phyloP scores from a whole-genome alignment of 2,329 filamentous ascomycete genomes.

The Berkeleyomyces rouxiae region DNA sequence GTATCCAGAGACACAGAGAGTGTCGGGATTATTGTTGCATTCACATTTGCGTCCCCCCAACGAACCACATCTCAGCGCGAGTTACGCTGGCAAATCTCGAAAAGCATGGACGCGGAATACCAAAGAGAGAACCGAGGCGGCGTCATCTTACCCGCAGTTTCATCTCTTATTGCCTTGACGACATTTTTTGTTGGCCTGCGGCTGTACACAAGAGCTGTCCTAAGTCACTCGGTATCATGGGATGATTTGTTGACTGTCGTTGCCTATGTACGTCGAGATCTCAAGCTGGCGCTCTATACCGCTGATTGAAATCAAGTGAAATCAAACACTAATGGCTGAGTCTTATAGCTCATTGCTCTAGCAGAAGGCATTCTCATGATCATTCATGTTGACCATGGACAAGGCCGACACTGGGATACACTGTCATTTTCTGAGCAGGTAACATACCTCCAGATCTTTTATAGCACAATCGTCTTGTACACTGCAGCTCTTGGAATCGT shows the following conservation, averaged over 20 bases:
- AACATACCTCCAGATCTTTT: slow-evolving; percentile 16
- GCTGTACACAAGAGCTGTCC: slow-evolving; percentile 8
- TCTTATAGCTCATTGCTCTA: slow-evolving; percentile 2
- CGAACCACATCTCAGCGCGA: too few species aligned
- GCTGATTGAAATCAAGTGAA: not conserved
- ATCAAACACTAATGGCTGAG: not conserved
- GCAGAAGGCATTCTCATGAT: slow-evolving; percentile 12
- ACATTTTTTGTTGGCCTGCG: slow-evolving; percentile 9
- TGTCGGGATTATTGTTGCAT: not conserved
- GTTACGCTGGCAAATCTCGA: not conserved
- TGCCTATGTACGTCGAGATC: slow-evolving; percentile 8
- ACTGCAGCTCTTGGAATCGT: slow-evolving; percentile 15
- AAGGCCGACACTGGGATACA: slow-evolving; percentile 9
- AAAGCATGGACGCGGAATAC: not conserved
- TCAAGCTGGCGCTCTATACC: not conserved
- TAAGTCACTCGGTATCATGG: slow-evolving; percentile 10
- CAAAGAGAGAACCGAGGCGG: not conserved
- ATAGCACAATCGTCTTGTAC: slow-evolving; percentile 16
- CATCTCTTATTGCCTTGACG: not conserved
- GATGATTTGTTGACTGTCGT: slow-evolving; percentile 3
- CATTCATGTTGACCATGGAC: slow-evolving; percentile 9
- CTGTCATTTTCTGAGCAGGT: not conserved
- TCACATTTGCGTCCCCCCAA: not conserved
- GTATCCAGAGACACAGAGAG: too few species aligned
- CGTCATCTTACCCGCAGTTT: slow-evolving; percentile 7